A percentile compares a stretch with the other conserved stretches of the same genome.
These are phyloP conservation scores for Neopestalotiopsis sp. DNA, from an alignment of 2,329 filamentous ascomycete genomes.

Conservation along the genomic window DNA sequence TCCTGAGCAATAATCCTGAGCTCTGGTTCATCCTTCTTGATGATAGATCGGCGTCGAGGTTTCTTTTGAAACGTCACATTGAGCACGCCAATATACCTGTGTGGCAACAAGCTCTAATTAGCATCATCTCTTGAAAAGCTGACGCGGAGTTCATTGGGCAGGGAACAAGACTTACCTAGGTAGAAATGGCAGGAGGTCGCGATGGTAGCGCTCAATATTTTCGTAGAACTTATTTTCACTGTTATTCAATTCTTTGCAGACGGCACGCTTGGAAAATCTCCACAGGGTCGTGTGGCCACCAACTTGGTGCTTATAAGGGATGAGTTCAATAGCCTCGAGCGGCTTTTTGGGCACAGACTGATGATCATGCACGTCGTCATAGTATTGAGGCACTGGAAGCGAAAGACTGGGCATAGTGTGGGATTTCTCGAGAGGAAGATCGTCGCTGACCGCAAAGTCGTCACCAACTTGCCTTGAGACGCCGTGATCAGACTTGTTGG, in stretches of 20 bases:
- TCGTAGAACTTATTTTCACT: conserved; percentile 99
- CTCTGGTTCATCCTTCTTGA: conserved; percentile 54
- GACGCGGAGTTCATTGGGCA: background rate
- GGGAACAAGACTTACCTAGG: conserved; percentile 66
- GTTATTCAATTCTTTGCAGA: conserved; percentile 98
- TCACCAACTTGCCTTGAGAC: conserved; percentile 39
- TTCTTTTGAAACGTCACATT: conserved; percentile 95
- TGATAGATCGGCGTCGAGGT: conserved; percentile 66
- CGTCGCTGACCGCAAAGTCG: conserved; percentile 48
- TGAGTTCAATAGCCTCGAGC: conserved; percentile 90
- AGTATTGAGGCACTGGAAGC: conserved; percentile 47
- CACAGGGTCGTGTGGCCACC: conserved; percentile 96
- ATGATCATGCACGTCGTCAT: conserved; percentile 58
- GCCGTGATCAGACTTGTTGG: conserved; percentile 11
- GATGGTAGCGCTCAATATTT: conserved; percentile 88
- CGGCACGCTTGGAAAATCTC: conserved; percentile 91
- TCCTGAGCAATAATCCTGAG: conserved; percentile 34
- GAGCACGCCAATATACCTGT: conserved; percentile 92
- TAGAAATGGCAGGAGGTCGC: conserved; percentile 87
- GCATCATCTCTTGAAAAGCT: background rate
- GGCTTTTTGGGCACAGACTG: conserved; percentile 63
- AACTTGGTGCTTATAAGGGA: conserved; percentile 96
- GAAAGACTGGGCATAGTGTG: conserved; percentile 42
- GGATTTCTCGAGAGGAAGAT: conserved; percentile 40
- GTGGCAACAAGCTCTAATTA: conserved; percentile 30